phyloP scores from a whole-genome alignment of 257 asterid species.

The Solanum habrochaites region DNA sequence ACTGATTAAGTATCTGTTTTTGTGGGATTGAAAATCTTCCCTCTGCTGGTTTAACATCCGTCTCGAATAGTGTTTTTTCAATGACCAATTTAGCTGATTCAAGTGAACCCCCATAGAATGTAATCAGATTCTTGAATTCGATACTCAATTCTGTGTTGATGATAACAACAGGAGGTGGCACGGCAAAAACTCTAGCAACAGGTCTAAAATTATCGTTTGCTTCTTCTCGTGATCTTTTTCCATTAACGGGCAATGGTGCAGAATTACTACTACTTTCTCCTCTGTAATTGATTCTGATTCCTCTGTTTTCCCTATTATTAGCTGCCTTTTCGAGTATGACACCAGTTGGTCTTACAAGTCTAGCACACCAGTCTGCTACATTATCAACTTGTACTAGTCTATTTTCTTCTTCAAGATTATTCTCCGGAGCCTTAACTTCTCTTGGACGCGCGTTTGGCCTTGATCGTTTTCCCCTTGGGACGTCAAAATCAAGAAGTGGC shows the following conservation, averaged over 20 bases:
- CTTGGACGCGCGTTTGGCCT: neutral
- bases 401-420: neutral
- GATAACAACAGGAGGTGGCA: neutral
- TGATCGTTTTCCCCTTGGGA: neutral
- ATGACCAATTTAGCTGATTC: neutral
- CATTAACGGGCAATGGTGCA: neutral
- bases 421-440: neutral
- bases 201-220: neutral
- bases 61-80: neutral
- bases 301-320: neutral
- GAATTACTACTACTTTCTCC: neutral
- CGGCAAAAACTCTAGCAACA: neutral
- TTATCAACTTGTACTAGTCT: neutral
- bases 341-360: neutral
- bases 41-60: neutral
- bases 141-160: neutral
- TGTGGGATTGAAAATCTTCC: neutral
- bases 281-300: neutral
- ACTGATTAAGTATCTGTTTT: neutral
- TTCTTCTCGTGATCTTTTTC: neutral
- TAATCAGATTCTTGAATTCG: neutral
- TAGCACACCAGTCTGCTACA: neutral
- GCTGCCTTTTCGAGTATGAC: neutral
- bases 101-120: neutral
- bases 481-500: neutral